Evolutionary conservation across 2,329 filamentous ascomycete genomes (phyloP), one percentile per base, ranked within the genome.

Genomic region (Fusarium sp.): DNA sequence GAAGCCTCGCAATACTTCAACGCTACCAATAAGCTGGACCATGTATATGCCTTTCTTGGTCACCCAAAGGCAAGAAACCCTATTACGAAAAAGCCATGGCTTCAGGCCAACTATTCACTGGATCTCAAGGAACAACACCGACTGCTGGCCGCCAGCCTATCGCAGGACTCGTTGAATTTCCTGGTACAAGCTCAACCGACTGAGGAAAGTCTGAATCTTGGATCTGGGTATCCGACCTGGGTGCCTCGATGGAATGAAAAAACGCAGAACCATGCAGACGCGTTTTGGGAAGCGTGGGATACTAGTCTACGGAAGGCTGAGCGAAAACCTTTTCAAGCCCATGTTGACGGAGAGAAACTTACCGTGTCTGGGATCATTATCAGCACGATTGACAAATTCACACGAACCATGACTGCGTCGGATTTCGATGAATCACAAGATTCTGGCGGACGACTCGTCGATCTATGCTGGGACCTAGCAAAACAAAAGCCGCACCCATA

Each of bases 221-320:
- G 2, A 9, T 29, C 38, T 2, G 31, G n/a, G 2, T n/a, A 54
- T 42, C 49, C 53, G 1, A 44, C 49, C 1, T 57, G 53, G 53
- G 38, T 47, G 3, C 53, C 53, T 6, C 35, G 19, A 29, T 57
- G 53, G 53, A 41, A 57, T 4, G 2, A 35, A 13, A 57, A 42
- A 19, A 42, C 41, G 3, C 11, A 29, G 6, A 24, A 11, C 2
- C 53, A 57, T 12, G 53, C 53, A 15, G 53, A 57, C 7, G 53
- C 53, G 3, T 53, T 36, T 7, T 57, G 53, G 53, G 53, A 57
- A 15, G 49, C 53, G 13, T 57, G 53, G 53, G 53, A 57, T 7
- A 49, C 53, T 1, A 57, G 41, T 41, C 29, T 57, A 24, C 34
- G 53, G 6, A 57, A 57, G n/a, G 9, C 42, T 8, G 29, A 57